Evolutionary conservation across 1,284 basidiomycete species (phyloP).

Genomic region (Athelia sp.): DNA sequence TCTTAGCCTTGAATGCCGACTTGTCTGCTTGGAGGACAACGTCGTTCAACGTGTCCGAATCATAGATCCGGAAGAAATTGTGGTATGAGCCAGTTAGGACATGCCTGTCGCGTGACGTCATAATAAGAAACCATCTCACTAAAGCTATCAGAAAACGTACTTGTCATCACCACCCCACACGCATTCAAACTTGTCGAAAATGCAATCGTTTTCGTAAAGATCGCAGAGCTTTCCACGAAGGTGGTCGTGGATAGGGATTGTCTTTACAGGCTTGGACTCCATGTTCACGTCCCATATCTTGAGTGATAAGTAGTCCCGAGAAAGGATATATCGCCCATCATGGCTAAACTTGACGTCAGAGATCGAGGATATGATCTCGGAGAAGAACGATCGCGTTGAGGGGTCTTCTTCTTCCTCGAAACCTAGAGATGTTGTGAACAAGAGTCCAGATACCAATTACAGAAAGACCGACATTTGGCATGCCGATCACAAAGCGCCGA

Average conservation of each 20-base stretch:
- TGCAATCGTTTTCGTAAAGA: conserved; percentile 99
- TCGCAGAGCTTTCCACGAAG: conserved; percentile 97
- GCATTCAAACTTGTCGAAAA: conserved; percentile 99
- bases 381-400: conserved; percentile 97
- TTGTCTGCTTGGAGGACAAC: conserved; percentile 98
- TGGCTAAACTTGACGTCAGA: conserved; percentile 99
- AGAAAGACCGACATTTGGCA: conserved; percentile 78
- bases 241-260: conserved; percentile 98
- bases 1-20: conserved; percentile 99
- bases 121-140: conserved; percentile 8
- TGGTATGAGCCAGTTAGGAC: conserved; percentile 98
- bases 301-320: conserved; percentile 94
- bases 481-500: conserved; percentile 95
- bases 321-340: conserved; percentile 95
- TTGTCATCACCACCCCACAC: conserved; percentile 94
- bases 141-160: conserved; percentile 48
- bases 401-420: conserved; percentile 99
- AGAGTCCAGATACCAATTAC: conserved; percentile 8
- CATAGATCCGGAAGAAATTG: conserved; percentile 99
- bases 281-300: conserved; percentile 99
- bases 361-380: conserved; percentile 99
- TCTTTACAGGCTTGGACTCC: conserved; percentile 96
- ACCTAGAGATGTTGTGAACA: conserved; percentile 43
- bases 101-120: conserved; percentile 48
- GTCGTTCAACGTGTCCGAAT: conserved; percentile 86